Percentiles rank a stretch among this genome's conserved stretches.
These are phyloP conservation scores for Pelargonium fulgidum DNA, from an alignment of 441 rosid genomes.

Conservation along the genomic window DNA sequence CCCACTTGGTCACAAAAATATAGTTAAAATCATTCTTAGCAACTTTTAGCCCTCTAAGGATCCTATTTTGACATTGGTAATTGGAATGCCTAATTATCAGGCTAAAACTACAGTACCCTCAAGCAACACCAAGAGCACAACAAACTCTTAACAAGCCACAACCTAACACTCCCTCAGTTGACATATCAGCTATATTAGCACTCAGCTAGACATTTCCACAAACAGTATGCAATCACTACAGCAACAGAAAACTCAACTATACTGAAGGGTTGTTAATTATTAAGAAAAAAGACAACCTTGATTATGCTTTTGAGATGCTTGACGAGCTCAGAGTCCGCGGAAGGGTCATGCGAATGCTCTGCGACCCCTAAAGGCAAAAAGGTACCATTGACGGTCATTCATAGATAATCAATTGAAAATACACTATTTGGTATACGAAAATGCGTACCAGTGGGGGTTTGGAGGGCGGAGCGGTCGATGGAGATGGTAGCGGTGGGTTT, in stretches of 20 bases:
- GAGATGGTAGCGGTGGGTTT: slow-evolving; percentile 41
- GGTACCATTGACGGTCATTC: slow-evolving; percentile 2
- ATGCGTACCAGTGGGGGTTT: slow-evolving; percentile 41
- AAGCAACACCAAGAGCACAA: neutral
- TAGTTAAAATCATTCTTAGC: neutral
- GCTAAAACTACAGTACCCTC: neutral
- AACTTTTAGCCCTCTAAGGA: neutral
- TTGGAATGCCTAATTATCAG: neutral
- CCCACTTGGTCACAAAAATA: neutral
- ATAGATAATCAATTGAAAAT: neutral
- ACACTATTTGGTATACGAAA: neutral
- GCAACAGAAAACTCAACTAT: slow-evolving; percentile 18
- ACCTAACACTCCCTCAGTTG: neutral
- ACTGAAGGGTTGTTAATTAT: neutral
- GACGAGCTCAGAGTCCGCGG: slow-evolving; percentile 61
- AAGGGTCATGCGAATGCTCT: slow-evolving; percentile 63
- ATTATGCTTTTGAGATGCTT: slow-evolving; percentile 84
- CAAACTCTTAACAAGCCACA: neutral
- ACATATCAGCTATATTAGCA: neutral
- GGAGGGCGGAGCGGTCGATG: slow-evolving; percentile 69
- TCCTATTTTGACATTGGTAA: neutral
- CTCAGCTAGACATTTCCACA: neutral
- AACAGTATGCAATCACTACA: neutral
- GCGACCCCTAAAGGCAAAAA: slow-evolving; percentile 13
- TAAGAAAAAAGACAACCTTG: slow-evolving; percentile 42